Percentiles rank a stretch among this genome's conserved stretches.
Evolutionary conservation across 108 stramenopile species (phyloP).

Genomic region (Skeletonema menzelii): DNA sequence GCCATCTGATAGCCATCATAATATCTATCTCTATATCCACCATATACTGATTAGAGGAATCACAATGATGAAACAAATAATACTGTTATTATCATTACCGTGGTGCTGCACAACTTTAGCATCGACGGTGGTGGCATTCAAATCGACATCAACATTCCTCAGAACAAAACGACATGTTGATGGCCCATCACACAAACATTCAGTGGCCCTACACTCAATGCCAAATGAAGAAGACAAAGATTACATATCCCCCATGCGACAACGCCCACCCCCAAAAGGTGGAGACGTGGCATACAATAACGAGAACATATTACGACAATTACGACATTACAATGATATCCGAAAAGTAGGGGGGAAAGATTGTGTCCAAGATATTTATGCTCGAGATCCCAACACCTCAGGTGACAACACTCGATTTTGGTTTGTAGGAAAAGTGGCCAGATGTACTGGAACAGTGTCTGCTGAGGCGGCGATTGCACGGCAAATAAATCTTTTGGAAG

Average conservation of each 20-base stretch:
- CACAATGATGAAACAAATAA: too few species aligned
- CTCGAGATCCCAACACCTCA: constrained; percentile 33
- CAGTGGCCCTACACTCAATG: background rate
- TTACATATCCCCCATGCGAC: constrained; percentile 44
- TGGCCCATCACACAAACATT: background rate
- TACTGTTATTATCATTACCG: too few species aligned
- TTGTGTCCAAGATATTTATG: constrained; percentile 44
- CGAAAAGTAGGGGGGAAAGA: constrained; percentile 41
- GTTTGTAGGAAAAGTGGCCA: constrained; percentile 52
- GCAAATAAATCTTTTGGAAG: constrained; percentile 49
- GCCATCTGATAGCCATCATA: too few species aligned
- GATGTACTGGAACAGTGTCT: constrained; percentile 50
- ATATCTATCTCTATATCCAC: too few species aligned
- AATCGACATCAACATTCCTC: background rate
- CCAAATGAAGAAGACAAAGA: constrained; percentile 28
- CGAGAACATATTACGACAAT: constrained; percentile 42
- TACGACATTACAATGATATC: constrained; percentile 30
- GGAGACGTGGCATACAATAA: constrained; percentile 48
- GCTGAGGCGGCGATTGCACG: constrained; percentile 37
- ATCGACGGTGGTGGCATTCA: background rate
- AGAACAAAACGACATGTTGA: too few species aligned
- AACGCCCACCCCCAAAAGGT: constrained; percentile 43
- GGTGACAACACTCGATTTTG: constrained; percentile 30
- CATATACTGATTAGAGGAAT: too few species aligned
- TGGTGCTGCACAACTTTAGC: background rate